phyloP scores from a whole-genome alignment of 1,284 basidiomycete genomes.

The Papiliotrema flavescens region DNA sequence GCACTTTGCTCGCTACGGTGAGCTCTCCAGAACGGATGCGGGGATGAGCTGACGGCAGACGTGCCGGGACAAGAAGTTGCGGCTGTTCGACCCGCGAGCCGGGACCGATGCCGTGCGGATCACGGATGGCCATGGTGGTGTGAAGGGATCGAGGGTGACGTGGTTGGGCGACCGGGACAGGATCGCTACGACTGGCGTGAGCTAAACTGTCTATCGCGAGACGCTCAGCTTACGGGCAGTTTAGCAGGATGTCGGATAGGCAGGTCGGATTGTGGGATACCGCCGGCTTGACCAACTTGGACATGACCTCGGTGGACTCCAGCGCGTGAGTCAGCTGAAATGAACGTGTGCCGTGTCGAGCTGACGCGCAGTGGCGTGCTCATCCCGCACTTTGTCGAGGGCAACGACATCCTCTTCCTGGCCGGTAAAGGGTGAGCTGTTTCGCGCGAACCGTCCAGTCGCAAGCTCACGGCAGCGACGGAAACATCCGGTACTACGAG shows the following conservation, averaged over 20 bases:
- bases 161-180: conserved; percentile 89
- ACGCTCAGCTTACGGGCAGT: conserved; percentile 42
- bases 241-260: conserved; percentile 90
- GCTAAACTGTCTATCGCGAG: neutral
- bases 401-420: conserved; percentile 87
- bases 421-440: conserved; percentile 57
- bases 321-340: conserved; percentile 57
- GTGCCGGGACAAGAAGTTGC: conserved; percentile 86
- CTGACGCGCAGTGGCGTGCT: conserved; percentile 62
- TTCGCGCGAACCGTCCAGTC: conserved; percentile 21
- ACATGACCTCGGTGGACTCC: conserved; percentile 76
- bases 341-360: neutral
- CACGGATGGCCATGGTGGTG: conserved; percentile 83
- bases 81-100: conserved; percentile 82
- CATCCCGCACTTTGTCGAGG: conserved; percentile 96
- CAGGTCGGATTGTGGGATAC: conserved; percentile 87
- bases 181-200: conserved; percentile 78
- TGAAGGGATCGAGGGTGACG: conserved; percentile 84
- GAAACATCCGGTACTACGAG: conserved; percentile 94
- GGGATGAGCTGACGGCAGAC: conserved; percentile 54
- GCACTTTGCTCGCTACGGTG: conserved; percentile 61
- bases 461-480: conserved; percentile 59
- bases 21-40: conserved; percentile 2
- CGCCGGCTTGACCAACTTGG: conserved; percentile 64
- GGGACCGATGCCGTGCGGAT: conserved; percentile 75